These are phyloP conservation scores for Xylariaceae sp. DNA, from an alignment of 2,329 filamentous ascomycete species.

Conservation along the genomic window DNA sequence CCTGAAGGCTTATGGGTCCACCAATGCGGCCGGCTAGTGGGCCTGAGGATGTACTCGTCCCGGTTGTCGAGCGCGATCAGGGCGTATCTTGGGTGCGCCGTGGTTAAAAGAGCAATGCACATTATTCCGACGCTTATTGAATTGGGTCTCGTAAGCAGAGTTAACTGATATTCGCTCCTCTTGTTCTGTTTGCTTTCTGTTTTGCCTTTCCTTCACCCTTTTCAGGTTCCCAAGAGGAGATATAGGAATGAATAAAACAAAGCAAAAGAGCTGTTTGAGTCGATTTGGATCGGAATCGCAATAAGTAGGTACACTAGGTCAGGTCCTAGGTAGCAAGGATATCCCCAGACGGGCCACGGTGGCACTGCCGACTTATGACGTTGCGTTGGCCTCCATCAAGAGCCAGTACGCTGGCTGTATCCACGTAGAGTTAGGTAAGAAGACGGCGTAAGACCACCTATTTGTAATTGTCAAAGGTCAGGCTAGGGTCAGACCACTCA, in stretches of 20 bases:
- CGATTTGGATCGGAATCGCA: neutral
- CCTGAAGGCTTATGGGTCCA: conserved; percentile 48
- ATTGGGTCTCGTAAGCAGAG: neutral
- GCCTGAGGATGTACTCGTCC: conserved; percentile 66
- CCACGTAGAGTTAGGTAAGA: neutral
- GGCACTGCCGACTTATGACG: conserved; percentile 18
- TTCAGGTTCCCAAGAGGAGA: neutral
- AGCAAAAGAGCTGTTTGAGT: neutral
- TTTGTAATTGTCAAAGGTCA: conserved; percentile 10
- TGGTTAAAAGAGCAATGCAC: conserved; percentile 76
- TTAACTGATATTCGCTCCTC: neutral
- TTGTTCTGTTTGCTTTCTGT: neutral
- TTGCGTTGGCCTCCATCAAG: conserved; percentile 19
- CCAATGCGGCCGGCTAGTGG: conserved; percentile 61
- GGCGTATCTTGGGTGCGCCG: conserved; percentile 69
- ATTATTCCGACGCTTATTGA: conserved; percentile 41
- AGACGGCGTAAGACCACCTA: conserved; percentile 4
- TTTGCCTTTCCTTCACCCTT: neutral
- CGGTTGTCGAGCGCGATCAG: conserved; percentile 74
- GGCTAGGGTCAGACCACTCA: conserved; percentile 13
- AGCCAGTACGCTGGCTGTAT: conserved; percentile 14
- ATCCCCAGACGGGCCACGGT: conserved; percentile 13
- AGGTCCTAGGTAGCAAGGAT: neutral
- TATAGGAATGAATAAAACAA: neutral
- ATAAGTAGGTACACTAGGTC: conserved; percentile 2